phyloP scores from a whole-genome alignment of 2,329 filamentous ascomycete genomes.

The Cercospora brassicicola region DNA sequence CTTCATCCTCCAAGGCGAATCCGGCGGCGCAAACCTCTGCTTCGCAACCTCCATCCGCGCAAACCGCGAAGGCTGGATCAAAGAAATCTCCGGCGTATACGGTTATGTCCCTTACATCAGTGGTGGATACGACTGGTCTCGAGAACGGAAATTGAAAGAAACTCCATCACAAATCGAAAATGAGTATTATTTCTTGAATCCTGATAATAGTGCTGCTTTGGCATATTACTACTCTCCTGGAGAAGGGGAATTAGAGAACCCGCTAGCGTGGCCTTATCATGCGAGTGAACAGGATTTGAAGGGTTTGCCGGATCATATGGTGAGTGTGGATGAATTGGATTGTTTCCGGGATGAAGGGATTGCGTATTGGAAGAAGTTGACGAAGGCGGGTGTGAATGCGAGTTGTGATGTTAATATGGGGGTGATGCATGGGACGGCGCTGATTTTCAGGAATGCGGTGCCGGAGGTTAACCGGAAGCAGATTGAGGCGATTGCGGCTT shows the following conservation, averaged over 20 bases:
- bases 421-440: constrained; percentile 26
- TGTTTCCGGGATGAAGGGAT: constrained; percentile 36
- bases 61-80: constrained; percentile 33
- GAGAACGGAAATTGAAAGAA: constrained; percentile 15
- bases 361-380: constrained; percentile 31
- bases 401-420: constrained; percentile 34
- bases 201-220: constrained; percentile 16
- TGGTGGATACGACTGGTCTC: constrained; percentile 18
- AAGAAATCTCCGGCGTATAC: constrained; percentile 32
- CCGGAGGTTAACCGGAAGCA: constrained; percentile 30
- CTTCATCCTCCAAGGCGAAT: constrained; percentile 37
- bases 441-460: constrained; percentile 32
- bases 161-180: constrained; percentile 33
- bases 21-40: constrained; percentile 36
- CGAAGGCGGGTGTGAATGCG: constrained; percentile 31
- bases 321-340: constrained; percentile 38
- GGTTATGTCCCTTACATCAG: constrained; percentile 31
- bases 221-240: constrained; percentile 22
- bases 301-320: constrained; percentile 33
- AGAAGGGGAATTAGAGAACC: constrained; percentile 20
- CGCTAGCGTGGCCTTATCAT: constrained; percentile 38
- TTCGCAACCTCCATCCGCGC: constrained; percentile 35
- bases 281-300: constrained; percentile 32
- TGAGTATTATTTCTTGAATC: constrained; percentile 33
- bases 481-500: constrained; percentile 28